phyloP scores from a whole-genome alignment of 75 land plant species.

The Isoetes taiwanensis region DNA sequence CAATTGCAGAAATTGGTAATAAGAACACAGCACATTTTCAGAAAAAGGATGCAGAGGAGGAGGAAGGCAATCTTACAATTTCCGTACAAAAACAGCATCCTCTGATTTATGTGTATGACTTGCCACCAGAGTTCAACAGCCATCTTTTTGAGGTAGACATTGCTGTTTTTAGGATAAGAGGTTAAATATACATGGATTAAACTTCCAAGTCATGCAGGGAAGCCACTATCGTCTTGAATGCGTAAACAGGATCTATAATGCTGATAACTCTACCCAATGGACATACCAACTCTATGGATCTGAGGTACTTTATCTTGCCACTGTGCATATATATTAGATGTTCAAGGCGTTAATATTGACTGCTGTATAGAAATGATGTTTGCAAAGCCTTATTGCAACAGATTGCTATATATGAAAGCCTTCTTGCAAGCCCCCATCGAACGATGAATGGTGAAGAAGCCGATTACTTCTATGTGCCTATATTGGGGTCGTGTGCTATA shows the following conservation, averaged over 20 bases:
- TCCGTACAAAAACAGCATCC: slow-evolving; percentile 55
- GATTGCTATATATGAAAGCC: slow-evolving; percentile 74
- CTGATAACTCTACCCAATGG: slow-evolving; percentile 49
- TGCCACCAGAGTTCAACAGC: slow-evolving; percentile 82
- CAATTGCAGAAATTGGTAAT: neutral
- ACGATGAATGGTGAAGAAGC: slow-evolving; percentile 90
- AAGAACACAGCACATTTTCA: slow-evolving; percentile 9
- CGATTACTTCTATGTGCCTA: slow-evolving; percentile 87
- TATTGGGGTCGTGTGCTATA: slow-evolving; percentile 75
- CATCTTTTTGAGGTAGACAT: slow-evolving; percentile 81
- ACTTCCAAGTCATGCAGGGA: slow-evolving; percentile 55
- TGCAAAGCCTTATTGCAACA: too few species aligned
- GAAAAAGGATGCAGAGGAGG: too few species aligned
- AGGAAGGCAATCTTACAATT: slow-evolving; percentile 12
- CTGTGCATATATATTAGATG: too few species aligned
- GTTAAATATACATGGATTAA: too few species aligned
- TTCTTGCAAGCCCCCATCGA: slow-evolving; percentile 66
- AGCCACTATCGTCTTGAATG: slow-evolving; percentile 66
- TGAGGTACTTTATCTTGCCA: too few species aligned
- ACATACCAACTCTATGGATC: slow-evolving; percentile 71
- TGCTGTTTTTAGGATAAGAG: too few species aligned
- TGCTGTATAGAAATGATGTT: too few species aligned
- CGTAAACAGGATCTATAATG: slow-evolving; percentile 67
- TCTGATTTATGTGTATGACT: slow-evolving; percentile 85
- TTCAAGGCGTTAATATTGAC: too few species aligned